phyloP scores from a whole-genome alignment of 768 basidiomycete species.

The Xerocomellus chrysenteron region DNA sequence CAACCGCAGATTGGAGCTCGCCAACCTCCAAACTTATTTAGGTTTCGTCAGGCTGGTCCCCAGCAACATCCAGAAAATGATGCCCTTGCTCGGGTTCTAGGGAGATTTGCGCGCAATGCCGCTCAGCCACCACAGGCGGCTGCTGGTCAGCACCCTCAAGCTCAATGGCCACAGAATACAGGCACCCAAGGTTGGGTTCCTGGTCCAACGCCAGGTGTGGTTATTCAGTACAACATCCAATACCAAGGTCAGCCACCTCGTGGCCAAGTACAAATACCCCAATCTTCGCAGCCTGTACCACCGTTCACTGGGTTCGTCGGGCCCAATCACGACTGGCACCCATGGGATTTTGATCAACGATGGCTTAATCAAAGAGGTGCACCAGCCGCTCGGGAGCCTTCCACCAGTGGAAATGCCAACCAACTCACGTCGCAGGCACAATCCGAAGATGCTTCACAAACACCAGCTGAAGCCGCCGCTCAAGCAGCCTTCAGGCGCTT shows the following conservation, averaged over 20 bases:
- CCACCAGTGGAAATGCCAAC: background rate
- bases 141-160: constrained; percentile 32
- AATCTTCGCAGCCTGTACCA: constrained; percentile 43
- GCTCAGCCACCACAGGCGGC: constrained; percentile 40
- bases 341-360: constrained; percentile 50
- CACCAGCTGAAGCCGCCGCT: constrained; percentile 58
- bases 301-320: constrained; percentile 62
- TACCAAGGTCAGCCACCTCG: constrained; percentile 45
- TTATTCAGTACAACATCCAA: constrained; percentile 64
- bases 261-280: constrained; percentile 31
- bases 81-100: constrained; percentile 35
- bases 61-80: constrained; percentile 42
- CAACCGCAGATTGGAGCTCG: constrained; percentile 33
- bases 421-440: constrained; percentile 10
- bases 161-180: constrained; percentile 31
- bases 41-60: constrained; percentile 26
- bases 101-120: constrained; percentile 56
- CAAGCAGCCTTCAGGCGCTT: constrained; percentile 63
- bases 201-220: constrained; percentile 44
- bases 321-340: constrained; percentile 64
- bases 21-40: constrained; percentile 31
- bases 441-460: constrained; percentile 14
- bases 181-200: constrained; percentile 37
- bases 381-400: constrained; percentile 9
- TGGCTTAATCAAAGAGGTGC: constrained; percentile 22